Evolutionary conservation across 2,329 filamentous ascomycete genomes (phyloP).

Genomic region (Malbranchea cinnamomea): DNA sequence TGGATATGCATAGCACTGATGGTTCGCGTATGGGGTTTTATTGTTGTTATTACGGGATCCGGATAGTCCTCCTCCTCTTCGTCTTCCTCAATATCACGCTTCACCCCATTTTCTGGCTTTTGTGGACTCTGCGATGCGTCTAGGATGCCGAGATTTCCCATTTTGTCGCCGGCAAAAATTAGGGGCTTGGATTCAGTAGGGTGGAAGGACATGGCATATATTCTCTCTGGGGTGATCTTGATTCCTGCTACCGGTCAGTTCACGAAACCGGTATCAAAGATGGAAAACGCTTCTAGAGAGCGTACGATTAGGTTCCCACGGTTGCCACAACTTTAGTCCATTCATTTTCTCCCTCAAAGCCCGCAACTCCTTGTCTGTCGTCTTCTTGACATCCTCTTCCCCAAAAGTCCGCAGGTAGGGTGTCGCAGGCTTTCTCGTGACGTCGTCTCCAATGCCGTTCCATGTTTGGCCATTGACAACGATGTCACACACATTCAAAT

Average conservation of each 20-base stretch:
- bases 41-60: slow-evolving; percentile 69
- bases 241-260: slow-evolving; percentile 63
- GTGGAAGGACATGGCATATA: slow-evolving; percentile 81
- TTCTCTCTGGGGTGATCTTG: slow-evolving; percentile 75
- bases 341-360: slow-evolving; percentile 63
- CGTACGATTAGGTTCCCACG: slow-evolving; percentile 65
- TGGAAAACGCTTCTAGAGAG: slow-evolving; percentile 7
- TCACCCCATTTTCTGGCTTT: slow-evolving; percentile 36
- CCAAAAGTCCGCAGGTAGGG: slow-evolving; percentile 76
- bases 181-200: slow-evolving; percentile 74
- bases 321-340: slow-evolving; percentile 62
- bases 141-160: slow-evolving; percentile 79
- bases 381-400: slow-evolving; percentile 67
- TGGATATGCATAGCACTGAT: slow-evolving; percentile 75
- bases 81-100: slow-evolving; percentile 48
- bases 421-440: slow-evolving; percentile 51
- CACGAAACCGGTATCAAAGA: slow-evolving; percentile 4
- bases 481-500: slow-evolving; percentile 61
- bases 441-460: slow-evolving; percentile 44
- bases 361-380: slow-evolving; percentile 60
- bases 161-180: slow-evolving; percentile 86
- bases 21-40: slow-evolving; percentile 80
- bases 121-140: slow-evolving; percentile 60
- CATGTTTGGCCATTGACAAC: slow-evolving; percentile 67
- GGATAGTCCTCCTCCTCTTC: slow-evolving; percentile 48